phyloP scores from a whole-genome alignment of 768 basidiomycete species.

The Boletus rufocinnamomeus region DNA sequence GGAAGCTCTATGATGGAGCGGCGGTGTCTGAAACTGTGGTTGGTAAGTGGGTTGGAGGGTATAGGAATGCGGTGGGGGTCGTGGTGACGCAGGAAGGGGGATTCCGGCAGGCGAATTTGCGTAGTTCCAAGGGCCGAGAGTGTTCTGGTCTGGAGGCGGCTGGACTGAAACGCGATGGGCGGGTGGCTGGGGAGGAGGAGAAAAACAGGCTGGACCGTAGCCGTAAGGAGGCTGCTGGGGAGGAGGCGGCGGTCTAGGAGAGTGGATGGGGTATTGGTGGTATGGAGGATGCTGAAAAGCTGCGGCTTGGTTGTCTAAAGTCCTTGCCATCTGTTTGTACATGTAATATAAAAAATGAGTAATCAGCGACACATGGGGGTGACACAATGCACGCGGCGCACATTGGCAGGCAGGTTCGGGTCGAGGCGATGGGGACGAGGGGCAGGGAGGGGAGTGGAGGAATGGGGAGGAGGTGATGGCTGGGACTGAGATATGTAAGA shows the following conservation, averaged over 20 bases:
- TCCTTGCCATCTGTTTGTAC: constrained; percentile 59
- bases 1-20: constrained; percentile 27
- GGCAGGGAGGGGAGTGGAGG: constrained; percentile 61
- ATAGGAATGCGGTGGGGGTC: constrained; percentile 21
- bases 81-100: constrained; percentile 25
- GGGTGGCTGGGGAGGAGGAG: constrained; percentile 9
- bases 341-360: constrained; percentile 29
- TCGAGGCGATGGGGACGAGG: constrained; percentile 67
- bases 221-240: constrained; percentile 20
- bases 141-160: constrained; percentile 28
- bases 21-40: constrained; percentile 23
- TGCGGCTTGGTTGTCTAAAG: constrained; percentile 51
- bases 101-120: constrained; percentile 15
- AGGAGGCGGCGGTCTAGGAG: constrained; percentile 29
- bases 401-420: constrained; percentile 62
- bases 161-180: constrained; percentile 23
- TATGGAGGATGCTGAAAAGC: constrained; percentile 28
- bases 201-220: constrained; percentile 19
- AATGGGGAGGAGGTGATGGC: constrained; percentile 24
- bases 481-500: constrained; percentile 30
- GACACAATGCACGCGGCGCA: constrained; percentile 38
- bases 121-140: constrained; percentile 21
- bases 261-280: constrained; percentile 23
- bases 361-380: constrained; percentile 15
- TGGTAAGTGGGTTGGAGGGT: constrained; percentile 22